phyloP scores from a whole-genome alignment of 495 filamentous ascomycete species.

The Oleoguttula mirabilis region DNA sequence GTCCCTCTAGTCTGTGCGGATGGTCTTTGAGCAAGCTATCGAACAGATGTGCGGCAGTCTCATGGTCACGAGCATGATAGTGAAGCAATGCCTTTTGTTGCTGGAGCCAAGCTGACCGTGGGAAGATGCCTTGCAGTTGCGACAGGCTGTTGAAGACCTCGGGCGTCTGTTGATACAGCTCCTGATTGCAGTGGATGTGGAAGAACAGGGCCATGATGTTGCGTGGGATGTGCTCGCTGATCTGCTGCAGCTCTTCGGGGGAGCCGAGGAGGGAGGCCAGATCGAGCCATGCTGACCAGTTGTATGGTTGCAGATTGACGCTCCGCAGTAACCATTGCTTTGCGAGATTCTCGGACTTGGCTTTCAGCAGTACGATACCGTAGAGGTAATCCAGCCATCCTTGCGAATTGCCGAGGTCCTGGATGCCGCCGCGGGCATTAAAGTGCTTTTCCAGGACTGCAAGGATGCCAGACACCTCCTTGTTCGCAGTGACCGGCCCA shows the following conservation, averaged over 20 bases:
- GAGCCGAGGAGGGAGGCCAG: slow-evolving; percentile 61
- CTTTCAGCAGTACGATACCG: slow-evolving; percentile 77
- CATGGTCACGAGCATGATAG: slow-evolving; percentile 90
- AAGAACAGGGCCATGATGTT: slow-evolving; percentile 92
- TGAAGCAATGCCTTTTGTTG: slow-evolving; percentile 77
- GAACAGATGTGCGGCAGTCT: slow-evolving; percentile 76
- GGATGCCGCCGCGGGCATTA: slow-evolving; percentile 35
- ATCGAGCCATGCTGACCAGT: slow-evolving; percentile 96
- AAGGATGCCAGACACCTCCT: slow-evolving; percentile 62
- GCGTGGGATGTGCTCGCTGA: slow-evolving; percentile 55
- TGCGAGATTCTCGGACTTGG: slow-evolving; percentile 76
- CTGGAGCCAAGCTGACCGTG: slow-evolving; percentile 72
- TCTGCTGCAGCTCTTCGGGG: slow-evolving; percentile 62
- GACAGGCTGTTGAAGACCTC: slow-evolving; percentile 58
- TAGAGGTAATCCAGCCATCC: slow-evolving; percentile 97
- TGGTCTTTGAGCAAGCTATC: slow-evolving; percentile 63
- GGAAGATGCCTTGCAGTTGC: slow-evolving; percentile 72
- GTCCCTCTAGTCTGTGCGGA: slow-evolving; percentile 76
- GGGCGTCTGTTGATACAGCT: slow-evolving; percentile 75
- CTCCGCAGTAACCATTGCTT: slow-evolving; percentile 72
- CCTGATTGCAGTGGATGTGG: slow-evolving; percentile 76
- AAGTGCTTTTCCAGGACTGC: slow-evolving; percentile 72
- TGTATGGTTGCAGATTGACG: slow-evolving; percentile 75
- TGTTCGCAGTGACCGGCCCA: slow-evolving; percentile 68
- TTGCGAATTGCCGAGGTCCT: slow-evolving; percentile 48